These are phyloP conservation scores for Phaeophleospora eucalypticola DNA, from an alignment of 2,329 filamentous ascomycete species.

Conservation along the genomic window DNA sequence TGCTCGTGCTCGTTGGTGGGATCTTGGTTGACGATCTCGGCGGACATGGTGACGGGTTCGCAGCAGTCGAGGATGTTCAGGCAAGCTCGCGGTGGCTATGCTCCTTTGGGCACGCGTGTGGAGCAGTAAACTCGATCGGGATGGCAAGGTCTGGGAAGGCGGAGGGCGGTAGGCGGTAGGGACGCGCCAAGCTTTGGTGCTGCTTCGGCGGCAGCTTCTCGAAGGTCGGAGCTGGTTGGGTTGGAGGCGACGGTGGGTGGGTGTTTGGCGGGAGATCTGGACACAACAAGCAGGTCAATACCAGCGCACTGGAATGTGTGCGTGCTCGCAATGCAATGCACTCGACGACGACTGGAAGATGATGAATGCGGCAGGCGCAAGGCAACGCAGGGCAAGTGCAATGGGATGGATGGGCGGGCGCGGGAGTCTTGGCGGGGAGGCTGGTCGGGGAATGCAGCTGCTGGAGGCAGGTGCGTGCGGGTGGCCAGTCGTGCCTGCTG, in stretches of 20 bases:
- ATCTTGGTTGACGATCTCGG: conserved; percentile 16
- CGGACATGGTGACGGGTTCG: conserved; percentile 5
- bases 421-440: background rate
- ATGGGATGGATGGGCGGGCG: background rate
- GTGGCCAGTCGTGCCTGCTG: background rate
- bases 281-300: background rate
- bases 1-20: conserved; percentile 37
- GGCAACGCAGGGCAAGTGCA: background rate
- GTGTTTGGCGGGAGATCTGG: background rate
- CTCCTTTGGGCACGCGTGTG: conserved; percentile 9
- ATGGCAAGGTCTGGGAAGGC: conserved; percentile 3
- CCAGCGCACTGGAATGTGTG: background rate
- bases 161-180: background rate
- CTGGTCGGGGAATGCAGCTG: background rate
- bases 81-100: conserved; percentile 7
- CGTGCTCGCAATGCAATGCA: background rate
- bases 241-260: background rate
- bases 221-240: background rate
- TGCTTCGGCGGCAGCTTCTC: background rate
- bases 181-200: background rate
- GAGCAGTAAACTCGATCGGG: conserved; percentile 8
- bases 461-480: background rate
- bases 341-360: background rate
- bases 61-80: background rate
- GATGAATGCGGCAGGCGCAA: too few species aligned